phyloP scores from a whole-genome alignment of 306 rosid genomes.

The Cicer cuneatum region DNA sequence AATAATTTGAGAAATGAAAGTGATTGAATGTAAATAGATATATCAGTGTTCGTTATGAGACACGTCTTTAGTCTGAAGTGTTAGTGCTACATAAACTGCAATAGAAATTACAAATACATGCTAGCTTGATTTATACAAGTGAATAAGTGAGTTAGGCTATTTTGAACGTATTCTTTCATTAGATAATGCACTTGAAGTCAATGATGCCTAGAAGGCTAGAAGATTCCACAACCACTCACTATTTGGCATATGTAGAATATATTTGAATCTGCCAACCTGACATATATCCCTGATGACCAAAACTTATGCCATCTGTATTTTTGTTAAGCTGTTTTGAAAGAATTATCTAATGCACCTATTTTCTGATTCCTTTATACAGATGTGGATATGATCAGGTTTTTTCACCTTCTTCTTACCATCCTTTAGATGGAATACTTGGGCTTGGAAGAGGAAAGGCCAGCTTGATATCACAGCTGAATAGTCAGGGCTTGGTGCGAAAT shows the following conservation, averaged over 20 bases:
- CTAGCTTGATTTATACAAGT: conserved; percentile 5
- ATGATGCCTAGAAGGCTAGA: neutral
- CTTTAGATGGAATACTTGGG: conserved; percentile 87
- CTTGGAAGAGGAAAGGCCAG: conserved; percentile 88
- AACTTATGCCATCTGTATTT: neutral
- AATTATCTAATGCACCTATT: neutral
- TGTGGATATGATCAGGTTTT: conserved; percentile 85
- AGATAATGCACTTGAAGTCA: neutral
- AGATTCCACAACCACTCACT: conserved; percentile 1
- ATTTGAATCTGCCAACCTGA: too few species aligned
- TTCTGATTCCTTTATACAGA: conserved; percentile 50
- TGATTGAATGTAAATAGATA: too few species aligned
- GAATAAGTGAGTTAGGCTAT: neutral
- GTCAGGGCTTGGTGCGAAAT: conserved; percentile 69
- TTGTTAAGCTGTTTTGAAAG: conserved; percentile 6
- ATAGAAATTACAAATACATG: neutral
- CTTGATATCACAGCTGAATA: conserved; percentile 73
- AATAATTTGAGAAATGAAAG: too few species aligned
- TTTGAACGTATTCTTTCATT: neutral
- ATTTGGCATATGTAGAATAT: neutral
- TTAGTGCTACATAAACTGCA: neutral
- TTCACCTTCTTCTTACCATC: conserved; percentile 68
- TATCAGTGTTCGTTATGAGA: too few species aligned
- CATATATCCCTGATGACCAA: neutral
- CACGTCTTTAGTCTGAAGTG: neutral